Evolutionary conservation across 176 grass and related monocot genomes (phyloP).

Genomic region (Elymus sibiricus): DNA sequence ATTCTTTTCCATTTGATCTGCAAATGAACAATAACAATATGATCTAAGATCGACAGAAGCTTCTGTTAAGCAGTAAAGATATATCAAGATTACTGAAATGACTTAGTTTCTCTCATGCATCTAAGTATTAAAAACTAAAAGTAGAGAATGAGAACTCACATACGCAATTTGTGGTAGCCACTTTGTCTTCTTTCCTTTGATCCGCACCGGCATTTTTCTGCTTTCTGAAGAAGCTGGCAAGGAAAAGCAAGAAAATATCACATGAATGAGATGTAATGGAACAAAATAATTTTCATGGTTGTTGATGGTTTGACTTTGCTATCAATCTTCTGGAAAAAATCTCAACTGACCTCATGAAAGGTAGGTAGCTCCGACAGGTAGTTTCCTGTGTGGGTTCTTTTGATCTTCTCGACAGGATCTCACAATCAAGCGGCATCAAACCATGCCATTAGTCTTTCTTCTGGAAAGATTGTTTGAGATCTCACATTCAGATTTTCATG

Average conservation of each 20-base stretch:
- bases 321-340: no score
- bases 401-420: not conserved
- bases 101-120: no score
- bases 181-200: not conserved
- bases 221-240: not conserved
- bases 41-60: not conserved
- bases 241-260: not conserved
- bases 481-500: not conserved
- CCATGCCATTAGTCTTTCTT: not conserved
- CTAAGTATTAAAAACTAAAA: not conserved
- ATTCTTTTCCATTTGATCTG: not conserved
- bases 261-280: not conserved
- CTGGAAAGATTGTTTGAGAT: not conserved
- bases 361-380: not conserved
- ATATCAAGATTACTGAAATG: no score
- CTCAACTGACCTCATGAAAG: no score
- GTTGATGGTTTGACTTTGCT: no score
- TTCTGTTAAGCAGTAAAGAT: no score
- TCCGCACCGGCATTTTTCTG: not conserved
- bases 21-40: not conserved
- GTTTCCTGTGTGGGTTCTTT: not conserved
- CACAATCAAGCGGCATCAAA: not conserved
- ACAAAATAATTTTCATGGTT: no score
- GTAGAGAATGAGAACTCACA: not conserved
- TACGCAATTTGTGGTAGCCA: not conserved